Base-by-base conservation (phyloP, 345 rosid genomes). In the Syzygium aromaticum region DNA sequence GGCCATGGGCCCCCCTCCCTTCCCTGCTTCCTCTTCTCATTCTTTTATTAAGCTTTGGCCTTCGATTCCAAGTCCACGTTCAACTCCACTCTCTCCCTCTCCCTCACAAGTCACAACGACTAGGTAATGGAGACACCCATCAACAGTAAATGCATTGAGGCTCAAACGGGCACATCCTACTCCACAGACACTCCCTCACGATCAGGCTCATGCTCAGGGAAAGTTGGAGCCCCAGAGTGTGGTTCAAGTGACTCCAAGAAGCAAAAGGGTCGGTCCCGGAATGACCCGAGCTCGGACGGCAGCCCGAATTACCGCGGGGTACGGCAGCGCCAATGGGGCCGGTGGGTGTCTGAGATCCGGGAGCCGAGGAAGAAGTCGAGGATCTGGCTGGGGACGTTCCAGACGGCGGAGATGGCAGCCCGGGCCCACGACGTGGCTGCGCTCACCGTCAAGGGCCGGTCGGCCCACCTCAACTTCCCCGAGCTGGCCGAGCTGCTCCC, bases 381-480 rank as follows among this genome's bases (percentile, higher is more conserved):
- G 88, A 97, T 97, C 33, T 97, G 99, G 99, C 91, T 97, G 3
- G 99, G 99, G 3, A 95, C 98, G 56, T 97, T 94, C 91, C 88
- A 95, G 1, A 96, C 98, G 3, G 89, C 99, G 19, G 98, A 97
- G 93, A 97, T 97, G 99, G 99, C 98, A 5, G 98, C 99, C 87
- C 93, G 98, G 89, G 99, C 98, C 5, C 99, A 97, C 46, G 99
- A 97, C 78, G 98, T 95, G 8, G 99, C 98, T 1, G 95, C 98
- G 86, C 90, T 96, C 25, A 87, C 99, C 14, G 93, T 97, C 84
- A 97, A 95, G 86, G 98, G 99, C 8, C 88, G 59, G 43, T 93
- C 97, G 0, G 97, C 98, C 52, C 92, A 93, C 88, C 95, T 97
- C 17, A 97, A 97, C 85, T 96, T 97, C 91, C 99, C 98, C 0